Evolutionary conservation across 768 basidiomycete species (phyloP).

Genomic region (Leccinellum luteum): DNA sequence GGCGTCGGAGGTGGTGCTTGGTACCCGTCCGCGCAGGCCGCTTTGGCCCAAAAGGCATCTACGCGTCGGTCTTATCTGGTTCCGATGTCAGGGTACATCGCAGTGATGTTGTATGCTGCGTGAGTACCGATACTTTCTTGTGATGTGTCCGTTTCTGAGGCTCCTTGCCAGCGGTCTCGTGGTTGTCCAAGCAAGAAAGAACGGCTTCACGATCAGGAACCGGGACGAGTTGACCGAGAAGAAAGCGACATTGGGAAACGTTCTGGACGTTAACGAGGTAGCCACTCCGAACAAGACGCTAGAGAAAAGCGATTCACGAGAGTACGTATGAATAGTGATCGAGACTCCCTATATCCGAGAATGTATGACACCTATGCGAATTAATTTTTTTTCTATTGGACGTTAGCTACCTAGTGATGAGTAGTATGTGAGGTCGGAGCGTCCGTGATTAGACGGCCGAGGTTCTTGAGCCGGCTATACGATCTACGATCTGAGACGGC

Average conservation of each 20-base stretch:
- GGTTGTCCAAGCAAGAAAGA: conserved; percentile 46
- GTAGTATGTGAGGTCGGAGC: background rate
- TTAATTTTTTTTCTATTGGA: conserved; percentile 9
- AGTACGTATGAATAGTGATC: conserved; percentile 8
- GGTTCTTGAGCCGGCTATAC: conserved; percentile 74
- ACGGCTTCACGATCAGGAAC: conserved; percentile 50
- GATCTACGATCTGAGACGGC: conserved; percentile 62
- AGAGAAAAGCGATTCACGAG: conserved; percentile 13
- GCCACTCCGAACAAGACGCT: conserved; percentile 2
- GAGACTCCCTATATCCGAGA: background rate
- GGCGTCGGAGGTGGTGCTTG: conserved; percentile 67
- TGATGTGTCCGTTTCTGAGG: background rate
- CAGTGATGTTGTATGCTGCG: conserved; percentile 57
- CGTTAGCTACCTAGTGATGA: conserved; percentile 8
- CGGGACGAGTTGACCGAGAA: conserved; percentile 39
- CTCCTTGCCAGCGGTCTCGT: conserved; percentile 46
- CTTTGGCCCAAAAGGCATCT: conserved; percentile 47
- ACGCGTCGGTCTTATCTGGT: conserved; percentile 59
- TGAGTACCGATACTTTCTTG: conserved; percentile 31
- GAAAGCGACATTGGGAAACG: conserved; percentile 3
- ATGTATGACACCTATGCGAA: conserved; percentile 6
- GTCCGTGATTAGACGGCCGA: conserved; percentile 56
- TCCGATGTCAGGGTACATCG: conserved; percentile 55
- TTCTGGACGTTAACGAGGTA: background rate
- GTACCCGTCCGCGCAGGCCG: conserved; percentile 62